These are phyloP conservation scores for Sordariomycetes sp. DNA, from an alignment of 2,329 filamentous ascomycete species.

Conservation along the genomic window DNA sequence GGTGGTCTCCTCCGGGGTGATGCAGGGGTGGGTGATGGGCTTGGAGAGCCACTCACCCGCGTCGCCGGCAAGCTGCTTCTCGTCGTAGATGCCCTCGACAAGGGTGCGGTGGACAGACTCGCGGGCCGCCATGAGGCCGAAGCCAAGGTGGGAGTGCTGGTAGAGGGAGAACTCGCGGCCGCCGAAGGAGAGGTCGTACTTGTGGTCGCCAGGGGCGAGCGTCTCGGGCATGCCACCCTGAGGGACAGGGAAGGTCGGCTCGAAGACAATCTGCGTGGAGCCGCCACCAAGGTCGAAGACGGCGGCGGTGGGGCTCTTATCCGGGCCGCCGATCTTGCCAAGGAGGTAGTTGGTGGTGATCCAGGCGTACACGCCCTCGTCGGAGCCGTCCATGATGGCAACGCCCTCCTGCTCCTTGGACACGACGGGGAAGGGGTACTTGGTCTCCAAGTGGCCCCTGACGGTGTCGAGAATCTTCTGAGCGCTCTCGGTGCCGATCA, in stretches of 20 bases:
- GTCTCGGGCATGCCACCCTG: conserved; percentile 75
- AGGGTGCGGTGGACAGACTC: conserved; percentile 72
- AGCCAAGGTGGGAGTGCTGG: conserved; percentile 96
- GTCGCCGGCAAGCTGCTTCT: conserved; percentile 44
- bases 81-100: conserved; percentile 59
- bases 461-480: conserved; percentile 80
- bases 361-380: conserved; percentile 98
- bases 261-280: conserved; percentile 96
- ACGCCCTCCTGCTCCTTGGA: conserved; percentile 77
- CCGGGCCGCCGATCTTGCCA: conserved; percentile 90
- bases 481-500: conserved; percentile 73
- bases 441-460: conserved; percentile 69
- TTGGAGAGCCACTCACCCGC: conserved; percentile 58
- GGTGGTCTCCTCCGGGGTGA: conserved; percentile 68
- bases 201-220: conserved; percentile 85
- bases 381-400: conserved; percentile 92
- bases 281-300: conserved; percentile 95
- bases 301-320: conserved; percentile 82
- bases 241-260: conserved; percentile 73
- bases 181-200: conserved; percentile 84
- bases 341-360: conserved; percentile 98
- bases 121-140: conserved; percentile 90
- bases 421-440: conserved; percentile 91
- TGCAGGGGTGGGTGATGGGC: conserved; percentile 75
- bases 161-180: conserved; percentile 87